Conservation (phyloP, 108 stramenopile species). For the Skeletonema potamos region DNA sequence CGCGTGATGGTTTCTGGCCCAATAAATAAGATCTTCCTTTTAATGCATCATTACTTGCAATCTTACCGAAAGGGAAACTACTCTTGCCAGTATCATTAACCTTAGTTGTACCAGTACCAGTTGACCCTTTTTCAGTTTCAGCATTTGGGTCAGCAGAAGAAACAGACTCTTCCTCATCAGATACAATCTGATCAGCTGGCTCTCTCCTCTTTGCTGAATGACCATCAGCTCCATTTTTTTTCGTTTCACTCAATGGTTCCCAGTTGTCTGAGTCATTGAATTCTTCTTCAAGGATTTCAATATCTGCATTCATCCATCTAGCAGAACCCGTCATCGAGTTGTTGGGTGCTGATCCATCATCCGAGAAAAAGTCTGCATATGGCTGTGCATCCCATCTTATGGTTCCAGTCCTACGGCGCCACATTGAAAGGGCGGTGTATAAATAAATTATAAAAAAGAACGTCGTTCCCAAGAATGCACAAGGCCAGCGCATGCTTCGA, state of each 20-base stretch:
- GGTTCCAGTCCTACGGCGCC: slow-evolving; percentile 5
- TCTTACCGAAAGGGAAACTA: slow-evolving; percentile 1
- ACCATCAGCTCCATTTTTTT: not conserved
- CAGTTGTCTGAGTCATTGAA: slow-evolving; percentile 24
- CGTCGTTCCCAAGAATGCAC: slow-evolving; percentile 51
- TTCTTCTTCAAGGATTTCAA: slow-evolving; percentile 42
- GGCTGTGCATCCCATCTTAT: slow-evolving; percentile 11
- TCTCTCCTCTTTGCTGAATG: slow-evolving; percentile 4
- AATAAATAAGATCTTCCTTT: slow-evolving; percentile 1
- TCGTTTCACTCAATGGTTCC: slow-evolving; percentile 23
- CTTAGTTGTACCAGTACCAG: too few relatives aligned
- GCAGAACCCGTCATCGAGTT: slow-evolving; percentile 1
- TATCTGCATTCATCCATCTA: slow-evolving; percentile 24
- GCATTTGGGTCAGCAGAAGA: not conserved
- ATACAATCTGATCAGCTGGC: slow-evolving; percentile 4
- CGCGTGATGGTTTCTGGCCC: not conserved
- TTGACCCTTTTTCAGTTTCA: too few relatives aligned
- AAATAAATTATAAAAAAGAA: slow-evolving; percentile 42
- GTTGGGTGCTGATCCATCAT: slow-evolving; percentile 6
- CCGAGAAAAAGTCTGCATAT: slow-evolving; percentile 26
- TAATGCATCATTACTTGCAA: slow-evolving; percentile 1
- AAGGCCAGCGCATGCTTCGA: slow-evolving; percentile 70
- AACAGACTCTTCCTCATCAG: slow-evolving; percentile 38
- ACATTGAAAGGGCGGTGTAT: slow-evolving; percentile 16
- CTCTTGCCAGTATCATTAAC: not conserved